Percentiles rank a stretch among this genome's conserved stretches.
Conservation (phyloP, 2,329 filamentous ascomycete genomes). For the Beauveria scarabaeidicola region DNA sequence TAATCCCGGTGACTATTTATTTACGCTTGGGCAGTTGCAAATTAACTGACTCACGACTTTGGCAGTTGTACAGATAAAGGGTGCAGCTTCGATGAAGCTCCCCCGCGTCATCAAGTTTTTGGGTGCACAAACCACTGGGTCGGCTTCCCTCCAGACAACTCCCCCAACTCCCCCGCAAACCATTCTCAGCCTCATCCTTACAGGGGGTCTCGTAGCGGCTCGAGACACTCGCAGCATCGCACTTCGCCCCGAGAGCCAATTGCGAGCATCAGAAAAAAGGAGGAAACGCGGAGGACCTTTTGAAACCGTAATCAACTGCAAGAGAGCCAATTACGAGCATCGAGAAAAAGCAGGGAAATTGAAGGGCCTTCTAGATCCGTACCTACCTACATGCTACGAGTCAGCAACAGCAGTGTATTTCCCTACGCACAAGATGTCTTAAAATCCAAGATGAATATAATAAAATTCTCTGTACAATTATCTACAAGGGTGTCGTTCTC, state of each 20-base stretch:
- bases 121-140: not conserved
- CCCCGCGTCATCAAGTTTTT: not conserved
- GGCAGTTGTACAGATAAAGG: too few relatives aligned
- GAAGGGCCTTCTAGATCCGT: too few relatives aligned
- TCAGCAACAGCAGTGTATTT: too few relatives aligned
- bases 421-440: too few relatives aligned
- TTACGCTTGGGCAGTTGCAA: not conserved
- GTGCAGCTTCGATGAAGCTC: not conserved
- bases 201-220: not conserved
- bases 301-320: too few relatives aligned
- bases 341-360: too few relatives aligned
- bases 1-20: not conserved
- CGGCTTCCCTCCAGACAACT: not conserved
- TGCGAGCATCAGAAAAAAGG: not conserved
- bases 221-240: not conserved
- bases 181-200: not conserved
- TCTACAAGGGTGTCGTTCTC: too few relatives aligned
- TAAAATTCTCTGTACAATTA: too few relatives aligned
- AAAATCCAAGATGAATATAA: too few relatives aligned
- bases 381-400: too few relatives aligned
- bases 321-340: too few relatives aligned
- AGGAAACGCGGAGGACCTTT: not conserved
- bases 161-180: slow-evolving; percentile 3
- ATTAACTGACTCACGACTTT: not conserved
- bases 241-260: not conserved